These are phyloP conservation scores for Podospora anserina DNA, from an alignment of 495 filamentous ascomycete genomes.

Conservation along the genomic window DNA sequence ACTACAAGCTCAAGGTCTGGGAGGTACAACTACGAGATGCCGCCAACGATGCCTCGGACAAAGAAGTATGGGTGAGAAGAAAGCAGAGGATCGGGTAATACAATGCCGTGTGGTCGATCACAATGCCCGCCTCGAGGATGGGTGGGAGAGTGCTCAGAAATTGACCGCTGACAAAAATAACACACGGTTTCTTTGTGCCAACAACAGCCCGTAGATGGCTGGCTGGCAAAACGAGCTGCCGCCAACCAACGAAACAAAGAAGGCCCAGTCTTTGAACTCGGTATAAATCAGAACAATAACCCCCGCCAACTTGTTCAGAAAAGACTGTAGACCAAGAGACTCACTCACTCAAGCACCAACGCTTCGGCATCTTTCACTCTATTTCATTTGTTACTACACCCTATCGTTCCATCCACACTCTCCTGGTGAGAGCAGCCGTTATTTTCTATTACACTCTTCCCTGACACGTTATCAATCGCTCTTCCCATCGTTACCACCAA, in stretches of 20 bases:
- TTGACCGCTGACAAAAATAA: not conserved
- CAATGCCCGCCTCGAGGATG: not conserved
- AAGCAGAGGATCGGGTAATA: conserved; percentile 43
- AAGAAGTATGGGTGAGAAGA: conserved; percentile 57
- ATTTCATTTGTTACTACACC: not conserved
- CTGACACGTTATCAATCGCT: not conserved
- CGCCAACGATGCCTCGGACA: conserved; percentile 28
- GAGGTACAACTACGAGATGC: conserved; percentile 52
- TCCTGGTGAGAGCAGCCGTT: not conserved
- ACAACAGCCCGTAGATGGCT: not conserved
- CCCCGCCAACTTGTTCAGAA: not conserved
- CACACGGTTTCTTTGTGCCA: conserved; percentile 1
- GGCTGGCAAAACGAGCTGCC: not conserved
- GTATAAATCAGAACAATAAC: not conserved
- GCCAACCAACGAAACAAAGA: not conserved
- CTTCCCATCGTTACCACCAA: not conserved
- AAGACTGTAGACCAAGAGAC: not conserved
- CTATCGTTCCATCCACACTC: not conserved
- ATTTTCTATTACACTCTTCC: not conserved
- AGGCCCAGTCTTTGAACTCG: not conserved
- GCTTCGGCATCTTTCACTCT: not conserved
- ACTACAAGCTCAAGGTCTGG: conserved; percentile 57
- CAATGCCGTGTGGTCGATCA: not conserved
- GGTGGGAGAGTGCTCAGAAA: not conserved
- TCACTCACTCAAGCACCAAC: not conserved